phyloP scores from a whole-genome alignment of 2,329 filamentous ascomycete species.

The Hansfordia pulvinata region DNA sequence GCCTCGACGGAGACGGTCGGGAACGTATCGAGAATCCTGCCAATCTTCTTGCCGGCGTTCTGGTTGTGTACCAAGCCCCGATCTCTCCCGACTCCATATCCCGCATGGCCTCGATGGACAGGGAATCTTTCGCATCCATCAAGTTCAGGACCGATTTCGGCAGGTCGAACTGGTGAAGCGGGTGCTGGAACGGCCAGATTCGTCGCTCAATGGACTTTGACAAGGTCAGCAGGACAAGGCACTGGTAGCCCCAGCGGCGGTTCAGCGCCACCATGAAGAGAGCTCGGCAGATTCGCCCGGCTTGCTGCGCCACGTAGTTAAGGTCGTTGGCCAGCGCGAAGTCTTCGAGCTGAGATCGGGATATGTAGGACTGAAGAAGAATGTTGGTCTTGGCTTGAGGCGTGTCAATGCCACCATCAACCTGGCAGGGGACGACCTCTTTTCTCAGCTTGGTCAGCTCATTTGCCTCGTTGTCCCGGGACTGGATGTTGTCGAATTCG shows the following conservation, averaged over 20 bases:
- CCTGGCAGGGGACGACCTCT: slow-evolving; percentile 61
- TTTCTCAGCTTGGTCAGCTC: slow-evolving; percentile 67
- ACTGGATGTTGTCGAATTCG: slow-evolving; percentile 95
- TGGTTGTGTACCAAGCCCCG: slow-evolving; percentile 85
- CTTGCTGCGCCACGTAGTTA: slow-evolving; percentile 91
- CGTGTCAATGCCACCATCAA: slow-evolving; percentile 56
- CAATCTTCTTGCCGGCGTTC: slow-evolving; percentile 70
- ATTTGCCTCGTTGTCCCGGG: slow-evolving; percentile 76
- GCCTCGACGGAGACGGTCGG: slow-evolving; percentile 83
- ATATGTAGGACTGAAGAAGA: slow-evolving; percentile 86
- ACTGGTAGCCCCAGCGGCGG: slow-evolving; percentile 90
- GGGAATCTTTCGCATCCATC: slow-evolving; percentile 64
- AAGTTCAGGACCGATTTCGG: slow-evolving; percentile 72
- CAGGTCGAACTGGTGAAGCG: slow-evolving; percentile 87
- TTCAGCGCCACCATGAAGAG: slow-evolving; percentile 97
- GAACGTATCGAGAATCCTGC: slow-evolving; percentile 76
- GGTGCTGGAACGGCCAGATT: slow-evolving; percentile 90
- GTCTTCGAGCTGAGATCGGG: slow-evolving; percentile 73
- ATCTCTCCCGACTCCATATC: slow-evolving; percentile 94
- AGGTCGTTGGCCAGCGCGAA: slow-evolving; percentile 88
- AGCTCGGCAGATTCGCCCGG: slow-evolving; percentile 84
- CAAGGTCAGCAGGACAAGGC: slow-evolving; percentile 75
- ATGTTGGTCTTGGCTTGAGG: slow-evolving; percentile 93
- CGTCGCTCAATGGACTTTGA: slow-evolving; percentile 96
- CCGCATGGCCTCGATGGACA: slow-evolving; percentile 69